phyloP scores from a whole-genome alignment of 208 protist species.

The Acanthamoeba castellanii region DNA sequence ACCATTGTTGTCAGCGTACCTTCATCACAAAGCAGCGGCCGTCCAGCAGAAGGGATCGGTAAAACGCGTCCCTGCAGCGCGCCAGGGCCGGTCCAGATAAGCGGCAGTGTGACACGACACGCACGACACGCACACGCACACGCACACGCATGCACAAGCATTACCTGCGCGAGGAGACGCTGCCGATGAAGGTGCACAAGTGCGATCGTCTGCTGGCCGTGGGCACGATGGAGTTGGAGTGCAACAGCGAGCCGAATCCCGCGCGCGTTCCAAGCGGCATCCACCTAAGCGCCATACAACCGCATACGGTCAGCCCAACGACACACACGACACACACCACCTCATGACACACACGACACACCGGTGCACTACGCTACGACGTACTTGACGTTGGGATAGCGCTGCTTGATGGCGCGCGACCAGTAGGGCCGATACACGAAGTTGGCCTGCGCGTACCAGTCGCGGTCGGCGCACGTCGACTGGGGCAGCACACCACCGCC shows the following conservation, averaged over 20 bases:
- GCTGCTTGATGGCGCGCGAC: slow-evolving; percentile 15
- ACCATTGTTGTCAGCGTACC: not conserved
- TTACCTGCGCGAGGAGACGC: slow-evolving; percentile 1
- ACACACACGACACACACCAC: no score
- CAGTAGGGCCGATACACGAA: slow-evolving; percentile 62
- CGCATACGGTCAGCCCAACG: not conserved
- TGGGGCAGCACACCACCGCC: not conserved
- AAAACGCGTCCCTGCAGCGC: not conserved
- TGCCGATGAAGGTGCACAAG: slow-evolving; percentile 19
- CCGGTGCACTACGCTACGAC: not conserved
- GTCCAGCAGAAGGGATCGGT: not conserved
- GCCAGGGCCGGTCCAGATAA: not conserved
- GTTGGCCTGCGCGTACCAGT: slow-evolving; percentile 42
- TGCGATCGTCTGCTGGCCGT: not conserved
- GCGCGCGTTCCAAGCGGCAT: slow-evolving; percentile 20
- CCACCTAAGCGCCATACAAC: not conserved
- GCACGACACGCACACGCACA: no score
- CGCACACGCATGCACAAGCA: no score
- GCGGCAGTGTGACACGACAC: no score
- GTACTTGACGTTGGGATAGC: slow-evolving; percentile 33
- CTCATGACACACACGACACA: no score
- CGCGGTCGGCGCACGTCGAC: slow-evolving; percentile 5
- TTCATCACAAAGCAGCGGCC: slow-evolving; percentile 37
- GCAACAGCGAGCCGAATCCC: not conserved
- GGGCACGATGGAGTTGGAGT: not conserved